Conservation (phyloP, 352 stramenopile species). For the Stramenopiles sp. region DNA sequence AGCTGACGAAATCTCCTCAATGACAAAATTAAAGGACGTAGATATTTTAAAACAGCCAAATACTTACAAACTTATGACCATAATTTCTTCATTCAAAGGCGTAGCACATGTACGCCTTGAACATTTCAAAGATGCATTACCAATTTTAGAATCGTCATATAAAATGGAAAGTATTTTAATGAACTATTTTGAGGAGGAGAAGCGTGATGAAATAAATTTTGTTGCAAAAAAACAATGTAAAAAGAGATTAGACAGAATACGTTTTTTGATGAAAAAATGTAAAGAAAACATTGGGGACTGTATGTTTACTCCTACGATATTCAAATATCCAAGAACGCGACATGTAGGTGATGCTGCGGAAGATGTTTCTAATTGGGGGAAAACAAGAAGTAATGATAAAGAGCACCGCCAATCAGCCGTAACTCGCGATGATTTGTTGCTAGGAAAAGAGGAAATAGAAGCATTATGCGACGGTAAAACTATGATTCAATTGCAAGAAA, state of each 20-base stretch:
- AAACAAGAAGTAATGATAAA: not conserved
- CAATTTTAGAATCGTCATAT: not conserved
- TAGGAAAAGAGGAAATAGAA: not conserved
- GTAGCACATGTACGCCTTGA: not conserved
- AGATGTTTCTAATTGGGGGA: not conserved
- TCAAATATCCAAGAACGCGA: not conserved
- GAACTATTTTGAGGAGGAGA: not conserved
- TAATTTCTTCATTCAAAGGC: not conserved
- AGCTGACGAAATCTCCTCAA: not conserved
- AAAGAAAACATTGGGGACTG: not conserved
- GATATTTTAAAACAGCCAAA: not conserved
- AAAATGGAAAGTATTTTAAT: not conserved
- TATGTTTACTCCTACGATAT: not conserved
- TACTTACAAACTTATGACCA: not conserved
- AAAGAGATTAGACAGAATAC: not conserved
- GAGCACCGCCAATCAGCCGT: not conserved
- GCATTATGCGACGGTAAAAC: not conserved
- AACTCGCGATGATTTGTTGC: not conserved
- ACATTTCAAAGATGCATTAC: not conserved
- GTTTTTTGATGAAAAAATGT: not conserved
- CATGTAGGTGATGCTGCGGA: not conserved
- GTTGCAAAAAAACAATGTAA: not conserved
- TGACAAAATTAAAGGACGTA: not conserved
- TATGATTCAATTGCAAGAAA: constrained; percentile 30
- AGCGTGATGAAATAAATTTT: not conserved